A percentile compares a stretch with the other conserved stretches of the same genome.
phyloP scores from a whole-genome alignment of 495 filamentous ascomycete genomes.

The Penicillium herquei region DNA sequence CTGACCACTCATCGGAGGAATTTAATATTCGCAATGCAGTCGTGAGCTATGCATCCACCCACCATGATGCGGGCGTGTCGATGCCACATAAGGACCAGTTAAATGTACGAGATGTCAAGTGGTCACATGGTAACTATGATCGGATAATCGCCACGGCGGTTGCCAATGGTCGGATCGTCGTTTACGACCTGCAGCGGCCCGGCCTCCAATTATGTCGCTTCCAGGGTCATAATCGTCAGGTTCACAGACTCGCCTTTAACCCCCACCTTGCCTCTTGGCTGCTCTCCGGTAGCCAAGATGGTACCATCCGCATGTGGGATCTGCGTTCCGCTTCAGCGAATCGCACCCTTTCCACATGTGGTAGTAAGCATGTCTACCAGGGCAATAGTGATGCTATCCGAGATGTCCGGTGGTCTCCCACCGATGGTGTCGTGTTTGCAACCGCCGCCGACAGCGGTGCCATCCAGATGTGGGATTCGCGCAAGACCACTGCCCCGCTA shows the following conservation, averaged over 20 bases:
- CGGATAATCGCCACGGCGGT: constrained; percentile 79
- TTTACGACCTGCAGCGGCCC: constrained; percentile 77
- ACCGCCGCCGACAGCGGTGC: constrained; percentile 84
- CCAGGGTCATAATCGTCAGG: constrained; percentile 86
- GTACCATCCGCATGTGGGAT: constrained; percentile 81
- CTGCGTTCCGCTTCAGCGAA: constrained; percentile 53
- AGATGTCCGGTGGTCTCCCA: constrained; percentile 87
- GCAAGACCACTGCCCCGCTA: constrained; percentile 54
- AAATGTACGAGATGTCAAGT: constrained; percentile 80
- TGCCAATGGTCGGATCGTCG: constrained; percentile 79
- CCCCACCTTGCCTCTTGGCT: constrained; percentile 74
- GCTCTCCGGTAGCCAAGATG: constrained; percentile 90
- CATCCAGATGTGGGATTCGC: constrained; percentile 70
- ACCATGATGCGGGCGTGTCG: constrained; percentile 51
- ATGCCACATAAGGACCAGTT: constrained; percentile 67
- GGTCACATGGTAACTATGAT: constrained; percentile 66
- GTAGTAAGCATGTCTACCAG: constrained; percentile 55
- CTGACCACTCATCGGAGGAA: constrained; percentile 68
- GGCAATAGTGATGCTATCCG: constrained; percentile 77
- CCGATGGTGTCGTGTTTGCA: constrained; percentile 80
- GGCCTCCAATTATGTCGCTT: constrained; percentile 73
- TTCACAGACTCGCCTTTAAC: constrained; percentile 89
- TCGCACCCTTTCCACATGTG: constrained; percentile 48
- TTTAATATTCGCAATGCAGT: constrained; percentile 79
- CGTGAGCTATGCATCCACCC: constrained; percentile 62